phyloP scores from a whole-genome alignment of 1,139 yeast species.

The Diutina ranongensis region DNA sequence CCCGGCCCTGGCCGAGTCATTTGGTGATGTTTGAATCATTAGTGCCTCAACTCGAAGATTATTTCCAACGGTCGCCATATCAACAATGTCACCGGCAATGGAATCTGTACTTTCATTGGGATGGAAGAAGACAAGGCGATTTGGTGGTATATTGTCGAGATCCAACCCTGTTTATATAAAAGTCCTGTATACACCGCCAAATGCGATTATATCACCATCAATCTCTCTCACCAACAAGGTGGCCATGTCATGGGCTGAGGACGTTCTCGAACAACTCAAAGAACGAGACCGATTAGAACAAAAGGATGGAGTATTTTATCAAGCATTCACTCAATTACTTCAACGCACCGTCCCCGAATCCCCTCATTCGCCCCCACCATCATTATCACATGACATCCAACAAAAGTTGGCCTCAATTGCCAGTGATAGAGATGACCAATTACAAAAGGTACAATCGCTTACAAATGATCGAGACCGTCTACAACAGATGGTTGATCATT shows the following conservation, averaged over 20 bases:
- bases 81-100: conserved; percentile 43
- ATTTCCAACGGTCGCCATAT: conserved; percentile 33
- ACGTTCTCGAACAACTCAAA: not conserved
- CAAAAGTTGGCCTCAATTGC: not conserved
- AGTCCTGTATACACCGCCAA: no score
- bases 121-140: conserved; percentile 68
- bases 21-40: conserved; percentile 62
- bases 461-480: not conserved
- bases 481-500: not conserved
- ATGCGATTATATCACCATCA: no score
- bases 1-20: conserved; percentile 60
- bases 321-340: not conserved
- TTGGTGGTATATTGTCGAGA: conserved; percentile 40
- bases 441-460: not conserved
- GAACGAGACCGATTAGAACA: not conserved
- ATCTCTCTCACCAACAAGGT: no score
- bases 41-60: conserved; percentile 18
- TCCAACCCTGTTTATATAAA: no score
- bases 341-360: not conserved
- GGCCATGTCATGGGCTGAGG: conserved; percentile 4
- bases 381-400: not conserved
- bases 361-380: no score
- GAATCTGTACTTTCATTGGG: conserved; percentile 85
- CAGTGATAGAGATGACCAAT: not conserved
- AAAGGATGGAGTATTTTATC: not conserved